Base-by-base conservation (phyloP, 306 rosid genomes). In the Canavalia ensiformis region DNA sequence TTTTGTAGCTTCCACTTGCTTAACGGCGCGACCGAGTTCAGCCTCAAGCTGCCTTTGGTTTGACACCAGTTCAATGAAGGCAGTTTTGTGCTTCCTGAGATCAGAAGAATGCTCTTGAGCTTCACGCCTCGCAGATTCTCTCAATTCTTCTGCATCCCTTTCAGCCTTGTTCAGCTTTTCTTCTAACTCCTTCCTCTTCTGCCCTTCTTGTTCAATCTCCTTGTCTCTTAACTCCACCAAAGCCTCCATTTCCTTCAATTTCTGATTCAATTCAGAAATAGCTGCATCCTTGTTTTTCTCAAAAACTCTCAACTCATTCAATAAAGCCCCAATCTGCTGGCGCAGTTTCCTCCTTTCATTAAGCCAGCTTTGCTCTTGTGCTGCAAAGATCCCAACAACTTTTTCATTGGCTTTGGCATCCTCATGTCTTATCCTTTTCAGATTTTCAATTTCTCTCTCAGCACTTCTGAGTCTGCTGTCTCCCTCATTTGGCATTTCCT, bases 321-420 rank as follows among this genome's bases (percentile, higher is more conserved):
- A 13, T 28, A 95, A 70, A 51, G 90, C 94, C 39, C 93, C 96
- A 63, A 90, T 84, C 31, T 93, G 97, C 82, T 89, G 92, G 57
- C 93, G 52, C 3, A 93, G 88, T 52, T 86, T 90, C 89, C 80
- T 87, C 88, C 97, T 88, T 83, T 95, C 98, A 31, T 73, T 74
- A 70, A 91, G 86, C 99, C 99, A 93, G 49, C 83, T 75, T 82
- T 95, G 99, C 83, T 95, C 99, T 71, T 93, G 97, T 56, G 95
- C 83, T 37, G 98, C 98, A 85, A 93, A 93, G 37, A 95, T 95
- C 56, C 96, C 81, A 34, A 95, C 99, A 54, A 95, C 99, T 87
- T 91, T 95, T 89, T 93, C 99, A 66, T 91, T 95, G 54, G 99
- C 99, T 51, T 86, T 95, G 12, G 98, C 99, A 76, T 95, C 99